Evolutionary conservation across 331 rosid genomes (phyloP).

Genomic region (Prunus yedoensis): DNA sequence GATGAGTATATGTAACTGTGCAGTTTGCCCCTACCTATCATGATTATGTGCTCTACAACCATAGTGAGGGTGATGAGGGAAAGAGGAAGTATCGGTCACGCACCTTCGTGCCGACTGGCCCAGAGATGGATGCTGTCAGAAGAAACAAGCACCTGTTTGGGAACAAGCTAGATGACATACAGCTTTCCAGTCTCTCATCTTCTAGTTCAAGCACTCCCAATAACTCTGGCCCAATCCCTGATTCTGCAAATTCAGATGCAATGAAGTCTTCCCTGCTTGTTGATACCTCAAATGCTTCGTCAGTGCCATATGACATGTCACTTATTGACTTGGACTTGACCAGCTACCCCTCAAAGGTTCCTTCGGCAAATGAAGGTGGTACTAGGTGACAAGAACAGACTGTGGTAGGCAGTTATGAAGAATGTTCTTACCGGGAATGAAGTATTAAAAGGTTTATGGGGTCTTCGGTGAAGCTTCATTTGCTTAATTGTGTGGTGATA

Average conservation of each 20-base stretch:
- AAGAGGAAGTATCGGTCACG: conserved; percentile 85
- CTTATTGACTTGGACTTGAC: conserved; percentile 80
- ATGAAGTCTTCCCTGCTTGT: conserved; percentile 77
- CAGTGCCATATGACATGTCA: conserved; percentile 72
- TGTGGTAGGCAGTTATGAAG: conserved; percentile 29
- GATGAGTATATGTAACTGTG: conserved; percentile 27
- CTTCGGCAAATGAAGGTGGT: conserved; percentile 59
- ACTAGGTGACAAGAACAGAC: conserved; percentile 38
- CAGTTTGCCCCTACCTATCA: conserved; percentile 99
- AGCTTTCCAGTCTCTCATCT: conserved; percentile 67
- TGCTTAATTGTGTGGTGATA: conserved; percentile 24
- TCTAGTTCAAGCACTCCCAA: conserved; percentile 54
- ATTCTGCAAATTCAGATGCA: conserved; percentile 41
- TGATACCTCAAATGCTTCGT: conserved; percentile 57
- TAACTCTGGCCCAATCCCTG: conserved; percentile 32
- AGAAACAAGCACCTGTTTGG: conserved; percentile 62
- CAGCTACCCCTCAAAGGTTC: conserved; percentile 72
- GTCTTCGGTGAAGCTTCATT: conserved; percentile 27
- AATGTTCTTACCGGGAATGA: conserved; percentile 17
- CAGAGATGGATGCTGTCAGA: conserved; percentile 89
- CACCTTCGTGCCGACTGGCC: conserved; percentile 95
- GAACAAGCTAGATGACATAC: conserved; percentile 86
- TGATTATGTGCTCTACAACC: conserved; percentile 94
- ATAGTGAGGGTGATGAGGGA: conserved; percentile 87
- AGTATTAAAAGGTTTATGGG: conserved; percentile 24